Evolutionary conservation across 768 basidiomycete genomes (phyloP), one percentile per base, ranked within the genome.

Genomic region (Lactifluus volemus): DNA sequence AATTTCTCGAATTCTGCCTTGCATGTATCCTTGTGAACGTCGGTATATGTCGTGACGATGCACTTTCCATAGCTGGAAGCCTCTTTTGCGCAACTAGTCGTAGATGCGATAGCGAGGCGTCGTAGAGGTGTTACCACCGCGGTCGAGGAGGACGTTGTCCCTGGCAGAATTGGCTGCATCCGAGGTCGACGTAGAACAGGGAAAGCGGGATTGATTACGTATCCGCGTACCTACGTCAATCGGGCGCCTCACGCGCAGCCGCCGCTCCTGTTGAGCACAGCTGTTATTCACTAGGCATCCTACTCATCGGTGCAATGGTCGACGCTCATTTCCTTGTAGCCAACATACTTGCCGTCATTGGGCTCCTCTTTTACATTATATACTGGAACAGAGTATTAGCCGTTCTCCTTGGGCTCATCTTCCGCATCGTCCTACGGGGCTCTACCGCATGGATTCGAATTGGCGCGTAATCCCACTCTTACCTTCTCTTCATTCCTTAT

Each of bases 301-400:
- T 34, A 34, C 41, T 36, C 21, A n/a, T 36, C 17, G 29, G 12
- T 53, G 15, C 17, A 21, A 86, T 88, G 83, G 74, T 89, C 53
- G 77, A 79, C 73, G 71, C 71, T 47, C 75, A 82, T 54, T 79
- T 92, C 29, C 76, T 91, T 63, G 76, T 85, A 61, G 77, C 83
- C 53, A 87, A 84, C 71, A 71, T 86, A 54, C 80, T 79, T 68
- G 81, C 79, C 30, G 72, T 78, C 63, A 52, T 81, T 39, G 79
- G 78, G 15, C 74, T 85, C 7, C 73, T 89, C 58, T 75, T 91
- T 63, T 90, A 91, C 73, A 79, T 91, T 64, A 95, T 97, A 80
- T 97, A 89, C 75, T 92, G 89, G 84, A 95, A 93, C 73, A 83
- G 93, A 44, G 75, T 96, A 53, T 71, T 96, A 60, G 92, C 84